These are phyloP conservation scores for Terana coerulea DNA, from an alignment of 768 basidiomycete species.

Conservation along the genomic window DNA sequence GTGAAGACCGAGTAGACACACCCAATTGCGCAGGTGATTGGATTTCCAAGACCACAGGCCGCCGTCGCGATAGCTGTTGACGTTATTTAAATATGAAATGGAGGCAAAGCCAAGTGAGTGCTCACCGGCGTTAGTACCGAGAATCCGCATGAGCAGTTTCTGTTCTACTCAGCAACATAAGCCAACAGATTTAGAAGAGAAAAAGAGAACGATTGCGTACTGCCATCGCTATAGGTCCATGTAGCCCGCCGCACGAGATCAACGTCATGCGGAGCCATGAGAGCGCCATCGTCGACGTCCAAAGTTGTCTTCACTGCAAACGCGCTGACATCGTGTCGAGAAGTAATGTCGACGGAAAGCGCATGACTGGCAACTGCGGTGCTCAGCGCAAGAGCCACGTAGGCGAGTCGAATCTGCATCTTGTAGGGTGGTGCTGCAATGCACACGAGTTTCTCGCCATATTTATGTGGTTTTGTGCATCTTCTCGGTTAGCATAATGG, in stretches of 20 bases:
- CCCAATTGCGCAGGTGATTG: neutral
- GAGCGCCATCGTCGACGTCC: too few species aligned
- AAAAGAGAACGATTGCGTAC: neutral
- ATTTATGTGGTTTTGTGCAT: too few species aligned
- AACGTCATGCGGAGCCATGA: conserved; percentile 4
- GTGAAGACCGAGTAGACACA: neutral
- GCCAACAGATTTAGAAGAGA: neutral
- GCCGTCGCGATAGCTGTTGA: neutral
- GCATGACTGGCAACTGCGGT: too few species aligned
- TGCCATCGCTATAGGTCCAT: neutral
- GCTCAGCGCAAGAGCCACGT: too few species aligned
- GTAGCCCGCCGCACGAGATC: neutral
- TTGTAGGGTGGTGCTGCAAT: too few species aligned
- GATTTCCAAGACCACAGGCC: neutral
- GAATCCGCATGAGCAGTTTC: neutral
- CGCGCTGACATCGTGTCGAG: too few species aligned
- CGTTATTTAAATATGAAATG: neutral
- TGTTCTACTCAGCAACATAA: neutral
- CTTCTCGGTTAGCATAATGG: too few species aligned
- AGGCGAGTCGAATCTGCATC: too few species aligned
- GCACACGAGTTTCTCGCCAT: too few species aligned
- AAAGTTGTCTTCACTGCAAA: too few species aligned
- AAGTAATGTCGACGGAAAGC: too few species aligned
- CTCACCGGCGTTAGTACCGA: neutral
- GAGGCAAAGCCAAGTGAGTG: too few species aligned